Evolutionary conservation across 1,139 yeast species (phyloP), one percentile per base, ranked within the genome.

Genomic region (Saccharomyces pastorianus): DNA sequence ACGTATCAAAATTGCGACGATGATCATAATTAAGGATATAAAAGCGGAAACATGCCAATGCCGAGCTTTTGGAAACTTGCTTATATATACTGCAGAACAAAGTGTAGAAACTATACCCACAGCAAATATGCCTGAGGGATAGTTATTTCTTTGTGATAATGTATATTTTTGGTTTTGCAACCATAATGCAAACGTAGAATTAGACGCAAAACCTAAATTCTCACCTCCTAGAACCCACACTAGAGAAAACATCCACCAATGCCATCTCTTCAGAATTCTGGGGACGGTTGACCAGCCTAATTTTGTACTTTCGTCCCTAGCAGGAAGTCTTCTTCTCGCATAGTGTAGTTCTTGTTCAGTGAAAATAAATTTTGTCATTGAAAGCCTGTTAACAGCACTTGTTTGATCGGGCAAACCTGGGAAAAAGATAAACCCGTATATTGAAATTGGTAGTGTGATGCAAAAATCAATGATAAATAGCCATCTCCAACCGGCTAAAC

Each of bases 401-500:
- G 53, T 53, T 4, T 54, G 44, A 38, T 59, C 48, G 6, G 68
- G 68, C 27, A 63, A 58, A 60, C 81, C 85, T 17, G 85, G 85
- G 67, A 82, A 80, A 61, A 76, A 77, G 13, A 81, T 56, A 50
- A 81, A 75, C 1, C 85, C 84, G 56, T 77, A 78, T 26, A 80
- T 53, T 4, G 80, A 78, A 48, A 82, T 78, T 2, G 82, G 82
- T 4, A 80, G 57, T 0, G 85, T 80, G 31, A 81, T 75, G 34
- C 80, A 67, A 52, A 82, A 83, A 65, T 82, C 88, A 57, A 83
- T 76, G 53, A 83, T 79, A 62, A 83, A 84, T 54, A 83, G 73
- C 88, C 88, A 83, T 68, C 83, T 77, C 88, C 88, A 84, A 2
- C 85, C 80, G 17, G 71, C 77, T 47, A 81, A 69, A 0, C 86